A percentile compares a stretch with the other conserved stretches of the same genome.
These are phyloP conservation scores for Rubia tinctorum DNA, from an alignment of 305 asterid species.

Conservation along the genomic window DNA sequence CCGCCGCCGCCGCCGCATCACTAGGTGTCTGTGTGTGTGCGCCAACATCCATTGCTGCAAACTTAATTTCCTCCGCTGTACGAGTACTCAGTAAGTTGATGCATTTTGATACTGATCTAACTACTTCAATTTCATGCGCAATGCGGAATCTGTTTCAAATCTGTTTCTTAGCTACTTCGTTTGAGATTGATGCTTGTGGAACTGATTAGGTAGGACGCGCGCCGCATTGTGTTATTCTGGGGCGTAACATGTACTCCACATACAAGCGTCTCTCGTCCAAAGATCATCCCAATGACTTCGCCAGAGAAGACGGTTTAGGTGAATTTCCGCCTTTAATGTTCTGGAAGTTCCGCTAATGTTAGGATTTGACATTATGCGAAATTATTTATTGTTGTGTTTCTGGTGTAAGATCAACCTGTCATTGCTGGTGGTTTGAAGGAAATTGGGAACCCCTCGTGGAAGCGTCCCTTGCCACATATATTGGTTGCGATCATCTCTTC, in stretches of 20 bases:
- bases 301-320: slow-evolving; percentile 49
- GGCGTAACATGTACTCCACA: slow-evolving; percentile 41
- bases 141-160: background rate
- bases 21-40: background rate
- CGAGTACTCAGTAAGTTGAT: background rate
- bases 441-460: slow-evolving; percentile 77
- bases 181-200: slow-evolving; percentile 26
- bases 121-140: background rate
- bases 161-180: slow-evolving; percentile 14
- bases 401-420: slow-evolving; percentile 37
- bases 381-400: slow-evolving; percentile 10
- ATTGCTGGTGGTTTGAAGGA: slow-evolving; percentile 42
- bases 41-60: background rate
- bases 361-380: background rate
- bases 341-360: background rate
- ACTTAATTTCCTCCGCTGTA: background rate
- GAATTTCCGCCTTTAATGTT: background rate
- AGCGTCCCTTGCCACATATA: slow-evolving; percentile 78
- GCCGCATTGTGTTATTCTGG: slow-evolving; percentile 37
- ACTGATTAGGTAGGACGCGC: slow-evolving; percentile 19
- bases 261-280: slow-evolving; percentile 66
- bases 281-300: slow-evolving; percentile 44
- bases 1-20: background rate
- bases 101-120: background rate
- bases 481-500: slow-evolving; percentile 81